Conservation (phyloP, 768 basidiomycete genomes). For the Ephemerocybe angulata region DNA sequence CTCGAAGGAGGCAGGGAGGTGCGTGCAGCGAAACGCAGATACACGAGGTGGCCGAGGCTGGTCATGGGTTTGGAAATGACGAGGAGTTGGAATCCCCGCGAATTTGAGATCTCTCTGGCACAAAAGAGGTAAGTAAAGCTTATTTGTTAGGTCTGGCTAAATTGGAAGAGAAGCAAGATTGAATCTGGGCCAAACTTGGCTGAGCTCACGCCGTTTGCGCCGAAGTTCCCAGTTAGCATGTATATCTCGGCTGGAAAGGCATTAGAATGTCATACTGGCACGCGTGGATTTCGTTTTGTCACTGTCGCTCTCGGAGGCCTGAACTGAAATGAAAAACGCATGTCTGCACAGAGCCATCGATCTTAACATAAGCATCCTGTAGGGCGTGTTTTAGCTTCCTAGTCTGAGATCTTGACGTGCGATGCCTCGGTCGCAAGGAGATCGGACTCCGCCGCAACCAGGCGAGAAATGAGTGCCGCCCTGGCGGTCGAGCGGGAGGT, state of each 20-base stretch:
- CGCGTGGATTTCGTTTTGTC: constrained; percentile 33
- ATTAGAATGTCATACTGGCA: constrained; percentile 31
- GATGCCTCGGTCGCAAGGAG: constrained; percentile 20
- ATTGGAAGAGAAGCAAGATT: constrained; percentile 23
- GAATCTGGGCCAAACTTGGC: constrained; percentile 25
- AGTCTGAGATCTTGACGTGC: constrained; percentile 17
- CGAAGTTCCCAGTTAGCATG: constrained; percentile 20
- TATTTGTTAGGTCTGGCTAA: constrained; percentile 34
- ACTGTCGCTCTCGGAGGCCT: constrained; percentile 21
- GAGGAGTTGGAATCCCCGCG: constrained; percentile 16
- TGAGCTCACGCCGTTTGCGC: constrained; percentile 22
- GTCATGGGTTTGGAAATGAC: too few species aligned
- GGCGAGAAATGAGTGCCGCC: constrained; percentile 1
- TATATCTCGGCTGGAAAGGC: constrained; percentile 18
- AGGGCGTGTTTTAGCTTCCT: not conserved
- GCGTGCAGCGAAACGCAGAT: constrained; percentile 33
- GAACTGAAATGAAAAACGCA: constrained; percentile 41
- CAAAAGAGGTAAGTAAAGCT: constrained; percentile 28
- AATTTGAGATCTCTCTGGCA: constrained; percentile 16
- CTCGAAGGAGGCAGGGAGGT: constrained; percentile 30
- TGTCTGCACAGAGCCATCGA: constrained; percentile 23
- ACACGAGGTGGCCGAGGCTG: constrained; percentile 46
- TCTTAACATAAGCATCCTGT: not conserved
- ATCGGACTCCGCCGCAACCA: constrained; percentile 3
- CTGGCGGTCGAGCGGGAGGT: constrained; percentile 5